Evolutionary conservation across 2,329 filamentous ascomycete genomes (phyloP), one percentile per base, ranked within the genome.

Genomic region (Bipolaris victoriae): DNA sequence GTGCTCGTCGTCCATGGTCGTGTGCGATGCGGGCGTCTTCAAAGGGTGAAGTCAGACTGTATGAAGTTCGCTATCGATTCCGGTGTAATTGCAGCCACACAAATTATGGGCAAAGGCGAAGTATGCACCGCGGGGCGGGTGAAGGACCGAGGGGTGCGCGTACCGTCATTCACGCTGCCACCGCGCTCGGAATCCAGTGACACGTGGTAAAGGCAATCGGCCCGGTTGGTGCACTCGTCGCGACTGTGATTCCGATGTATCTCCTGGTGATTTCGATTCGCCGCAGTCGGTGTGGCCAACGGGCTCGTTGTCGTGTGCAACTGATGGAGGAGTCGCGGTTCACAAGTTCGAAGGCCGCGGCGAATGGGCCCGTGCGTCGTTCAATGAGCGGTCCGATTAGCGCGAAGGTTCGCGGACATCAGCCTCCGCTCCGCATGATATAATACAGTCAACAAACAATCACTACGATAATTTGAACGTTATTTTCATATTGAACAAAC

Each of bases 1-100:
- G 20, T 50, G 55, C 5, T 66, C 61, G 52, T 57, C 55, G 51
- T 64, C 63, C 68, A 71, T 71, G 55, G 61, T 69, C 54, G 68
- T 65, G 67, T 63, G 65, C 35, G 55, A 55, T 45, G 55, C 60
- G 29, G 39, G 40, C 3, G 22, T 16, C 33, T 10, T 52, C 31
- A 44, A 45, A 48, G 31, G 10, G 26, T 24, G 36, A n/a, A 24
- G 3, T 45, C 16, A n/a, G 24, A 22, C 35, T 29, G 51, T 36
- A 10, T 45, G 46, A 35, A 13, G 22, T 44, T 24, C 15, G 37
- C 24, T 10, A 15, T 35, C 20, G 24, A 39, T 43, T 29, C 40
- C 18, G 41, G n/a, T 56, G 49, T 33, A 16, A 40, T 49, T 52
- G 57, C 41, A 49, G 44, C 55, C 51, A 44, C 29, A 16, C 39